Evolutionary conservation across 2,329 filamentous ascomycete species (phyloP), one percentile per base, ranked within the genome.

Genomic region (Thelonectria olida): DNA sequence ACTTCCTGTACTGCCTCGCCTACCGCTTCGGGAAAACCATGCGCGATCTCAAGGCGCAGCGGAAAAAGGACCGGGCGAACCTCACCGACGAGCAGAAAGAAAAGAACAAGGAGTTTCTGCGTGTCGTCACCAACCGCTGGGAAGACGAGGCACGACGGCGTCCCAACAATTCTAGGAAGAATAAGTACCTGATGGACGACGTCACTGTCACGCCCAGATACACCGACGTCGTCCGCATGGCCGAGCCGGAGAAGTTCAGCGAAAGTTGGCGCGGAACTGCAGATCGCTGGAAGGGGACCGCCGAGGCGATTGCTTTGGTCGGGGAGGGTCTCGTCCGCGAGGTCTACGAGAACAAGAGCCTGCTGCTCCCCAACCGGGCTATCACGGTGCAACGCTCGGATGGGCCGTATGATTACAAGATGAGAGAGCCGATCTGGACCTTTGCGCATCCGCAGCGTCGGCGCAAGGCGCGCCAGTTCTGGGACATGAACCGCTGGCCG

Each of bases 401-500:
- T 8, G 67, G 66, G 20, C 17, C 38, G 52, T 58, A 1, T 45
- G n/a, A 45, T 45, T 58, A 70, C 9, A 65, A 56, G 12, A 68
- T 67, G 20, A 67, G 74, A 55, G 73, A 79, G 55, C 64, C 73
- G 5, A 50, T 75, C 19, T 76, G 74, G 74, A 64, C 72, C 9
- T 76, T 76, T 67, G 74, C 65, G 4, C 70, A 73, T 27, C 66
- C 73, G 19, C 64, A 55, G 17, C 64, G 62, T 5, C 67, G 62
- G 20, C 56, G 23, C 28, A 58, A 47, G 7, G 65, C 48, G 49
- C 66, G 52, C 45, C 63, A 68, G 6, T 85, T 77, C 68, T 85
- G 83, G 73, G 71, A 74, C 63, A 70, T 85, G 44, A 75, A 80
- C 67, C 78, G 82, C 38, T 86, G 84, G 83, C 83, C 83, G 34